Evolutionary conservation across 2,329 filamentous ascomycete species (phyloP).

Genomic region (Colletotrichum noveboracense): DNA sequence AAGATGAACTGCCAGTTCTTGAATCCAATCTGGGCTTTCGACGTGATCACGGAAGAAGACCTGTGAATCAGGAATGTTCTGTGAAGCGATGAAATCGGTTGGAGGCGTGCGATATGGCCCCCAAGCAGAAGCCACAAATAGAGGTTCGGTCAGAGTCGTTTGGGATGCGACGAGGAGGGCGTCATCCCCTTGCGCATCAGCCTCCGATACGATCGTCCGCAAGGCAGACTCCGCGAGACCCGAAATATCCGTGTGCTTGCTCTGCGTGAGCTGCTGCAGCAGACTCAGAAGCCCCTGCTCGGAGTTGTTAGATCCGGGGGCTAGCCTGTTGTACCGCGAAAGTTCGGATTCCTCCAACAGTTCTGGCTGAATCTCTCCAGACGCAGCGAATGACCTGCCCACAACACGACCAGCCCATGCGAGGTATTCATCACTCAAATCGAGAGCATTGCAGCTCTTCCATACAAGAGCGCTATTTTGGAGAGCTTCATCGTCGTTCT

Average conservation of each 20-base stretch:
- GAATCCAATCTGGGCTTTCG: conserved; percentile 62
- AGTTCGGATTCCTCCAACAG: conserved; percentile 66
- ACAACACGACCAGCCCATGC: conserved; percentile 87
- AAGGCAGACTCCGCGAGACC: conserved; percentile 67
- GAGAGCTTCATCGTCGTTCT: conserved; percentile 68
- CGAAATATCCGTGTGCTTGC: conserved; percentile 58
- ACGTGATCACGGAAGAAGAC: conserved; percentile 46
- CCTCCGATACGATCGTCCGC: conserved; percentile 60
- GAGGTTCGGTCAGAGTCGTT: conserved; percentile 53
- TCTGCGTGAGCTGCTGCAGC: conserved; percentile 66
- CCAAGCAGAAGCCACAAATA: conserved; percentile 64
- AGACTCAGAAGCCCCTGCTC: conserved; percentile 67
- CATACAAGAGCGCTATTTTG: conserved; percentile 72
- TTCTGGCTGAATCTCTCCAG: conserved; percentile 68
- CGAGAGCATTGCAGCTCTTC: conserved; percentile 73
- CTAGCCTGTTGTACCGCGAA: conserved; percentile 52
- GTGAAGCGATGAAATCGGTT: conserved; percentile 45
- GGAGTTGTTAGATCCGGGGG: conserved; percentile 57
- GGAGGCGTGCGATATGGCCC: conserved; percentile 58
- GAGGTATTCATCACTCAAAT: conserved; percentile 72
- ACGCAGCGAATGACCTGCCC: conserved; percentile 82
- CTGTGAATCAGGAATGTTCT: conserved; percentile 28
- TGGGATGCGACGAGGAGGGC: conserved; percentile 55
- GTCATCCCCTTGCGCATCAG: conserved; percentile 51
- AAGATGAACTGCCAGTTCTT: conserved; percentile 65